These are phyloP conservation scores for Zizania latifolia DNA, from an alignment of 176 grass and related monocot species.

Conservation along the genomic window DNA sequence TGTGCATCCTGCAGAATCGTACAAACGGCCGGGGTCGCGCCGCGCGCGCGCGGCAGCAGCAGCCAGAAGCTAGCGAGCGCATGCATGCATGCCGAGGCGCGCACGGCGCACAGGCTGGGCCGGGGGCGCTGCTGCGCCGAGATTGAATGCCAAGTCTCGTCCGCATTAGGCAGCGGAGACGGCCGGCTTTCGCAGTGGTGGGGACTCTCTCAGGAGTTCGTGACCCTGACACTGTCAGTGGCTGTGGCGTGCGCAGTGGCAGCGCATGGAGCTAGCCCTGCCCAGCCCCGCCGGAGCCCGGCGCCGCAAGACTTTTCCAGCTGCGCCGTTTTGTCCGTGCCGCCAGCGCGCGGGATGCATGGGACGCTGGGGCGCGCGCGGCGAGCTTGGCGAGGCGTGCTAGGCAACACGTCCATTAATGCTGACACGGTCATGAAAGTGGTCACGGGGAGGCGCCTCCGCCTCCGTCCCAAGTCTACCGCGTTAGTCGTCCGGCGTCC, in stretches of 20 bases:
- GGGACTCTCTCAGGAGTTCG: constrained; percentile 25
- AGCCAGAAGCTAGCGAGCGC: neutral
- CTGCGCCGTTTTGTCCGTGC: constrained; percentile 5
- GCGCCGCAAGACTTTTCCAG: constrained; percentile 1
- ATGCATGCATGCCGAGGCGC: neutral
- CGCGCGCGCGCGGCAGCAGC: neutral
- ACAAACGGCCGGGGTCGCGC: neutral
- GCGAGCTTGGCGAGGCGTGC: too few relatives aligned
- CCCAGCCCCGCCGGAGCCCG: neutral
- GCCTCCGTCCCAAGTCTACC: neutral
- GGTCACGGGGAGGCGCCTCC: constrained; percentile 16
- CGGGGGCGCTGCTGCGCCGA: neutral
- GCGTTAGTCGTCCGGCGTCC: neutral
- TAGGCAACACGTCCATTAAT: constrained; percentile 21
- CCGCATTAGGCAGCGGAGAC: constrained; percentile 31
- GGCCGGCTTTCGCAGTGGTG: neutral
- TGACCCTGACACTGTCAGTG: constrained; percentile 45
- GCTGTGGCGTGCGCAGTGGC: neutral
- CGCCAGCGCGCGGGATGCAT: neutral
- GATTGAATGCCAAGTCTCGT: constrained; percentile 23
- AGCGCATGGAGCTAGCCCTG: constrained; percentile 5
- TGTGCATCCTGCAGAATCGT: neutral
- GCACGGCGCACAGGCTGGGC: constrained; percentile 4
- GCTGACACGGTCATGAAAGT: constrained; percentile 14
- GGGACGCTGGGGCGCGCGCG: neutral